These are phyloP conservation scores for Cryptococcus sp. DNA, from an alignment of 1,284 basidiomycete genomes.

Conservation along the genomic window DNA sequence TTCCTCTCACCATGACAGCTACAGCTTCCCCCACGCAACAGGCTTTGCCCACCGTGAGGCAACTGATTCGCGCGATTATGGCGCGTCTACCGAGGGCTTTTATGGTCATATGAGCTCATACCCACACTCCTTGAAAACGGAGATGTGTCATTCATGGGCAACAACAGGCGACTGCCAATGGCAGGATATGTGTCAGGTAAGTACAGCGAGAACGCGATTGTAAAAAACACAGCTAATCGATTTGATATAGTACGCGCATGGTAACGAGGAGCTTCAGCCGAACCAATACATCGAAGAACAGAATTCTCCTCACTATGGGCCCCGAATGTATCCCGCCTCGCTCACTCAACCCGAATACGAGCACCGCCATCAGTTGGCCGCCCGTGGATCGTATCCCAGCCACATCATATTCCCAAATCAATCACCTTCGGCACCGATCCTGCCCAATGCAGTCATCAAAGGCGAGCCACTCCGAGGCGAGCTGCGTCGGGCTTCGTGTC, in stretches of 20 bases:
- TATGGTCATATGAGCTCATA: no score
- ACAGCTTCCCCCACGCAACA: conserved; percentile 1
- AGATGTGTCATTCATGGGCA: conserved; percentile 16
- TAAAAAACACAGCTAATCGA: background rate
- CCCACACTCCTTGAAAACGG: conserved; percentile 11
- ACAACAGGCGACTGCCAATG: conserved; percentile 16
- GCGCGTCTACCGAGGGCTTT: no score
- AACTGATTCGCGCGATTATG: no score
- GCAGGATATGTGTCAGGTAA: conserved; percentile 17
- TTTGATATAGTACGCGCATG: conserved; percentile 28
- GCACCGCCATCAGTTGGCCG: no score
- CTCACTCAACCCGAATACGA: no score
- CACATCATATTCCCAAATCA: background rate
- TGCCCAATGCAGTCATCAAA: background rate
- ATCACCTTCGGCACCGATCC: background rate
- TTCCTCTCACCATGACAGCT: background rate
- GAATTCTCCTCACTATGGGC: background rate
- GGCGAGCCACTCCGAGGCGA: background rate
- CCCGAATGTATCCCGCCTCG: background rate
- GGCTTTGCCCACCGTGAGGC: no score
- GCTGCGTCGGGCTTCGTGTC: conserved; percentile 11
- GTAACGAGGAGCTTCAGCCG: conserved; percentile 20
- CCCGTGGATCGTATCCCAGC: no score
- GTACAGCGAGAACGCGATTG: background rate
- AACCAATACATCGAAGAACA: conserved; percentile 2